Evolutionary conservation across 2,329 filamentous ascomycete genomes (phyloP).

Genomic region (Dissoconium aciculare): DNA sequence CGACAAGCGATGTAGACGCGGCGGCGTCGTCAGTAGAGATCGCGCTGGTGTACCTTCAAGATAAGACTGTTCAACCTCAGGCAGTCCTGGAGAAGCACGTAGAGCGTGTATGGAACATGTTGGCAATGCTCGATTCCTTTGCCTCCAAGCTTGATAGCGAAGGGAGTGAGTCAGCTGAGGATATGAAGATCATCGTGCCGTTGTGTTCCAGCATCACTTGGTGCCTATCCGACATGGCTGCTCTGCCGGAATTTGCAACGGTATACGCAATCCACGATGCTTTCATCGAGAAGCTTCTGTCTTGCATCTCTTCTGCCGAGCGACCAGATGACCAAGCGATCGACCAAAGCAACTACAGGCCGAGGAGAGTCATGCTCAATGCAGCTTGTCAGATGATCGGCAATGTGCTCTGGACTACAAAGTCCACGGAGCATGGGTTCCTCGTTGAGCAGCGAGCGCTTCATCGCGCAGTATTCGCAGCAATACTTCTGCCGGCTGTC

Average conservation of each 20-base stretch:
- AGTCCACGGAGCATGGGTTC: constrained; percentile 4
- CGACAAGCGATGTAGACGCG: constrained; percentile 10
- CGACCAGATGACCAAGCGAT: too few relatives aligned
- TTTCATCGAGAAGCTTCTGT: too few relatives aligned
- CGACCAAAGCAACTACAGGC: too few relatives aligned
- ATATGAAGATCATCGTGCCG: constrained; percentile 12
- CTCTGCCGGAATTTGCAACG: constrained; percentile 10
- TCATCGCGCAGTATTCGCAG: constrained; percentile 8
- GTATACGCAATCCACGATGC: constrained; percentile 6
- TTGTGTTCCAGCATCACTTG: constrained; percentile 18
- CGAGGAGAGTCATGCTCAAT: constrained; percentile 5
- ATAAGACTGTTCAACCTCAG: constrained; percentile 13
- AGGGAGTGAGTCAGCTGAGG: constrained; percentile 6
- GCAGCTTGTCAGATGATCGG: constrained; percentile 20
- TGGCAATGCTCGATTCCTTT: constrained; percentile 11
- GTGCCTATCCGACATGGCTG: constrained; percentile 20
- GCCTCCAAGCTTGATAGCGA: constrained; percentile 4
- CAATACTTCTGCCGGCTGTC: constrained; percentile 3
- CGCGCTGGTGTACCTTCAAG: constrained; percentile 14
- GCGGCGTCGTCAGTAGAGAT: constrained; percentile 15
- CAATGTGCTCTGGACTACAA: constrained; percentile 15
- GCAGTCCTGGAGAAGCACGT: constrained; percentile 8
- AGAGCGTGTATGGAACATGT: constrained; percentile 9
- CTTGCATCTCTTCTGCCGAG: too few relatives aligned
- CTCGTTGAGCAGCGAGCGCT: constrained; percentile 7